Conservation (phyloP, 495 filamentous ascomycete genomes). For the Xanthoparmelia taractica region DNA sequence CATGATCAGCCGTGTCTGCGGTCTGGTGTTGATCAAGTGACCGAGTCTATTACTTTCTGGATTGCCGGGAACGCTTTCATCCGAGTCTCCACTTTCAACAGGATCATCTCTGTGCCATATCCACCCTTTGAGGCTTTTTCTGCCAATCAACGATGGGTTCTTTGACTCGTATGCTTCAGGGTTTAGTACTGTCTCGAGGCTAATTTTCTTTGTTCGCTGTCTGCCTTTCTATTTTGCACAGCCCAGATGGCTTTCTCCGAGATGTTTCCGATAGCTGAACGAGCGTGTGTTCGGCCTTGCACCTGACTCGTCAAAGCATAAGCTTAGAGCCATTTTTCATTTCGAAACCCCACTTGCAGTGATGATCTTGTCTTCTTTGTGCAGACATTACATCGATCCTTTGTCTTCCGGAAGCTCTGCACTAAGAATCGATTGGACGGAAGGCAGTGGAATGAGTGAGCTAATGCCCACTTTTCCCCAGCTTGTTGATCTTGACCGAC, state of each 20-base stretch:
- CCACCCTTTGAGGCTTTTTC: constrained; percentile 3
- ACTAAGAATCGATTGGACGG: constrained; percentile 13
- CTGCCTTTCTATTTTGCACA: constrained; percentile 17
- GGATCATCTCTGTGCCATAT: constrained; percentile 2
- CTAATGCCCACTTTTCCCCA: background rate
- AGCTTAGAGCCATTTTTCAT: background rate
- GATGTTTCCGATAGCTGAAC: constrained; percentile 1
- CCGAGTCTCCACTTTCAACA: constrained; percentile 10
- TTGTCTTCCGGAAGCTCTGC: constrained; percentile 13
- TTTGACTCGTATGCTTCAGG: constrained; percentile 8
- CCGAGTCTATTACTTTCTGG: constrained; percentile 4
- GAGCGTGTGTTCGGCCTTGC: constrained; percentile 10
- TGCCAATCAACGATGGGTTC: background rate
- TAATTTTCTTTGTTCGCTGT: constrained; percentile 11
- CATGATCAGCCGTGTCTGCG: constrained; percentile 16
- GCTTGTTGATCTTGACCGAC: constrained; percentile 12
- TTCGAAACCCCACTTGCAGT: constrained; percentile 6
- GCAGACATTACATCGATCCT: constrained; percentile 11
- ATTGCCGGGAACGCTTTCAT: constrained; percentile 2
- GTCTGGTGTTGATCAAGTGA: constrained; percentile 22
- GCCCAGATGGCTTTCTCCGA: constrained; percentile 18
- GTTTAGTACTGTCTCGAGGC: constrained; percentile 10
- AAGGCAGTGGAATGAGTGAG: constrained; percentile 9
- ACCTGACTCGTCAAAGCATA: constrained; percentile 15
- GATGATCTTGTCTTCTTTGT: constrained; percentile 20